Conservation (phyloP, 1,284 basidiomycete species). For the Rugosomyces carneus region DNA sequence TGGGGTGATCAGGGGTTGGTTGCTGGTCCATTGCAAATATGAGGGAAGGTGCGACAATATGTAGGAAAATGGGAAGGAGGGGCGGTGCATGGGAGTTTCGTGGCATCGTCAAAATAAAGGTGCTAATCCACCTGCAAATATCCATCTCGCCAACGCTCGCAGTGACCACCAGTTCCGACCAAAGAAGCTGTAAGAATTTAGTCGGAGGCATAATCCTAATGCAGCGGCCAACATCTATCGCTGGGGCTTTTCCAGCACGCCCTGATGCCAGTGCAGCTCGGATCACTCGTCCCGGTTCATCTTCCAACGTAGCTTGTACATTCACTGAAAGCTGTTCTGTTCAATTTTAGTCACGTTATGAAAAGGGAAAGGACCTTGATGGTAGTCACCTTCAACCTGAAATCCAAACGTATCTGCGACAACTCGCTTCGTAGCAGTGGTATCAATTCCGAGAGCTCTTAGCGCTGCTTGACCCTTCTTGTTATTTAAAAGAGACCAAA, state of each 20-base stretch:
- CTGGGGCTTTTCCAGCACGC: constrained; percentile 52
- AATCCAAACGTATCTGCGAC: constrained; percentile 38
- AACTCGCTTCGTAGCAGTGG: constrained; percentile 35
- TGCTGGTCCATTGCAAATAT: constrained; percentile 51
- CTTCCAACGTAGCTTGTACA: constrained; percentile 29
- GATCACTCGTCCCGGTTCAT: constrained; percentile 47
- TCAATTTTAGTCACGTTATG: background rate
- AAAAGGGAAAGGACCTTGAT: background rate
- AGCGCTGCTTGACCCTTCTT: constrained; percentile 21
- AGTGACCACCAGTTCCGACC: constrained; percentile 50
- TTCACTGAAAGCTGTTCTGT: constrained; percentile 3
- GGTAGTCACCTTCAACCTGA: constrained; percentile 31
- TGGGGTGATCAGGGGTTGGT: constrained; percentile 42
- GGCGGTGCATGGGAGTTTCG: constrained; percentile 46
- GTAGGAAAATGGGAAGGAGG: constrained; percentile 66
- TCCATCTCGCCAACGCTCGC: constrained; percentile 54
- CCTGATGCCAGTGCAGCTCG: constrained; percentile 48
- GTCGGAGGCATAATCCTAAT: constrained; percentile 49
- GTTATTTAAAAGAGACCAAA: constrained; percentile 46
- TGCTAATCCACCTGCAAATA: constrained; percentile 51
- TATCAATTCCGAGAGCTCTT: constrained; percentile 30
- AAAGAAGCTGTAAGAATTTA: constrained; percentile 56
- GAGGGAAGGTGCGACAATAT: constrained; percentile 54
- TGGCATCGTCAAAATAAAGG: constrained; percentile 58
- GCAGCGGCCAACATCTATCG: constrained; percentile 58